Evolutionary conservation across 2,329 filamentous ascomycete genomes (phyloP).

Genomic region (Hypomyces rosellus): DNA sequence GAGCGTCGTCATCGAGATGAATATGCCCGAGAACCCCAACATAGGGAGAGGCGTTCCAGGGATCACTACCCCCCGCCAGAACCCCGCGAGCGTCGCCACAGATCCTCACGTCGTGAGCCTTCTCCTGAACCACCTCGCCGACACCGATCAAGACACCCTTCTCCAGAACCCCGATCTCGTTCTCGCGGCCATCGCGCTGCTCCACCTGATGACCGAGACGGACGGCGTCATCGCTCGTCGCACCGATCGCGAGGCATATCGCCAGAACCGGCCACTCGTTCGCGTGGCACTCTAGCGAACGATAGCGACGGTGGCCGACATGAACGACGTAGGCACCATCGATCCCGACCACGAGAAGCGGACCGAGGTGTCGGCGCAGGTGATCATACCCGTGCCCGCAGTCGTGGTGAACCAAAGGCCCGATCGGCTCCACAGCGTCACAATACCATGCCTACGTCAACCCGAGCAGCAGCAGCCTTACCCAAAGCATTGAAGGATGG

Average conservation of each 20-base stretch:
- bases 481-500: conserved; percentile 16
- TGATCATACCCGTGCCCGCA: neutral
- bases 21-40: neutral
- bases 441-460: conserved; percentile 27
- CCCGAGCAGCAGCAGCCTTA: neutral
- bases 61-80: neutral
- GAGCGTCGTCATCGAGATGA: neutral
- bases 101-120: conserved; percentile 8
- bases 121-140: neutral
- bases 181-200: neutral
- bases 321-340: conserved; percentile 1
- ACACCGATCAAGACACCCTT: conserved; percentile 3
- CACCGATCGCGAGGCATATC: conserved; percentile 4
- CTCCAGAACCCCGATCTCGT: conserved; percentile 2
- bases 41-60: neutral
- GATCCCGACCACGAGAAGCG: conserved; percentile 4
- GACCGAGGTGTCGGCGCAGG: neutral
- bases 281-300: conserved; percentile 1
- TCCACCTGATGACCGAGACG: neutral
- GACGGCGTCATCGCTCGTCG: conserved; percentile 1
- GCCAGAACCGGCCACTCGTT: neutral
- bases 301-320: neutral
- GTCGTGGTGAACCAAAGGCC: neutral
- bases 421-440: conserved; percentile 12
- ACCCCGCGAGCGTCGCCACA: conserved; percentile 8